phyloP scores from a whole-genome alignment of 805 yeast species.

The Diddensiella caesifluorescens region DNA sequence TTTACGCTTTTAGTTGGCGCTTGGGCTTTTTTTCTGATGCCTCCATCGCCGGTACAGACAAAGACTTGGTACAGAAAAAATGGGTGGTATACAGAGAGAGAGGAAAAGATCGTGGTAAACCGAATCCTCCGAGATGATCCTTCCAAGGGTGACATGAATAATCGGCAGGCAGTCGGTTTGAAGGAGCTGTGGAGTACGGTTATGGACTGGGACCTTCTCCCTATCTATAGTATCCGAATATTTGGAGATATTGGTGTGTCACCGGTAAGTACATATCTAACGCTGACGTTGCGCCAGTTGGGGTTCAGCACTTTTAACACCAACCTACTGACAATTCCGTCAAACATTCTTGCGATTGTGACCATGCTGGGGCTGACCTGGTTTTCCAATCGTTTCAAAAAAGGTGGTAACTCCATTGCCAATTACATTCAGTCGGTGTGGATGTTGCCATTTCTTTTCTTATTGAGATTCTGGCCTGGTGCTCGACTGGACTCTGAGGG shows the following conservation, averaged over 20 bases:
- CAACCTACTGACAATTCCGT: conserved; percentile 43
- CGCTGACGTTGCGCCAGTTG: conserved; percentile 43
- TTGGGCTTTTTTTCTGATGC: conserved; percentile 42
- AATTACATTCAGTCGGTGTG: conserved; percentile 31
- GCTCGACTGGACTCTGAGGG: conserved; percentile 22
- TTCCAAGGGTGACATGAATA: conserved; percentile 57
- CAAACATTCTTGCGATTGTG: conserved; percentile 14
- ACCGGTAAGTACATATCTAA: conserved; percentile 40
- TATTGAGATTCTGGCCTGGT: conserved; percentile 39
- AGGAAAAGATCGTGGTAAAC: conserved; percentile 54
- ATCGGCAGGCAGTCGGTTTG: conserved; percentile 46
- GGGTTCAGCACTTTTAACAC: conserved; percentile 51
- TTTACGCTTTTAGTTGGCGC: conserved; percentile 49
- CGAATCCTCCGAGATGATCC: conserved; percentile 61
- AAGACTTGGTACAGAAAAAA: conserved; percentile 40
- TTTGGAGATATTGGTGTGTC: conserved; percentile 36
- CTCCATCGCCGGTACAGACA: conserved; percentile 47
- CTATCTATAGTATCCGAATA: conserved; percentile 45
- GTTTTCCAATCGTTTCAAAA: conserved; percentile 23
- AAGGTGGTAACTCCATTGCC: conserved; percentile 27
- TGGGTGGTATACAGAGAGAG: conserved; percentile 51
- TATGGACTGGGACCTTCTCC: conserved; percentile 50
- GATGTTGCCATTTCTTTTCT: conserved; percentile 33
- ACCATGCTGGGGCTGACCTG: conserved; percentile 26
- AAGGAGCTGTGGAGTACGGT: conserved; percentile 38